A percentile compares a stretch with the other conserved stretches of the same genome.
phyloP scores from a whole-genome alignment of 2,329 filamentous ascomycete genomes.

The Aquanectria penicillioides region DNA sequence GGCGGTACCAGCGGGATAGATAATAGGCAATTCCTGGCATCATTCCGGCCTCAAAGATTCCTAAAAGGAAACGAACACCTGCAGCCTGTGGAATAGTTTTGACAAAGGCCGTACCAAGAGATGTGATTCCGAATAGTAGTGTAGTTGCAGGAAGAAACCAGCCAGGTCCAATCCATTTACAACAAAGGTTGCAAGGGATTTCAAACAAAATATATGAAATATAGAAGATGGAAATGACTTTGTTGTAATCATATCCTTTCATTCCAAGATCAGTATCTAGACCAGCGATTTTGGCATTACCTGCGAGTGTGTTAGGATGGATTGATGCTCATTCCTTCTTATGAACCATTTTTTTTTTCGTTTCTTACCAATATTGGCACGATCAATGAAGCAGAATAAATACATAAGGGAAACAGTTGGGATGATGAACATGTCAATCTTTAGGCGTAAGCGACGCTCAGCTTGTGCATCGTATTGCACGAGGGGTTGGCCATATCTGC shows the following conservation, averaged over 20 bases:
- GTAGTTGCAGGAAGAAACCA: constrained; percentile 13
- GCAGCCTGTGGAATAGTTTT: constrained; percentile 56
- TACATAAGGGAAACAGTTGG: constrained; percentile 73
- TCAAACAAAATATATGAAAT: constrained; percentile 68
- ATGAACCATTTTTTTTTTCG: neutral
- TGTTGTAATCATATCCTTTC: constrained; percentile 68
- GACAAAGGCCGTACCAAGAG: constrained; percentile 69
- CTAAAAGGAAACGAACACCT: constrained; percentile 68
- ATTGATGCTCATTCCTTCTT: neutral
- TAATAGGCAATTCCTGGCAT: constrained; percentile 74
- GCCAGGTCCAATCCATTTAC: constrained; percentile 14
- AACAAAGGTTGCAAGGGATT: constrained; percentile 5
- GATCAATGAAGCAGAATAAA: constrained; percentile 66
- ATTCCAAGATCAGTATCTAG: constrained; percentile 63
- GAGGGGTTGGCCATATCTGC: constrained; percentile 9
- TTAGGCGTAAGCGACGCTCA: constrained; percentile 65
- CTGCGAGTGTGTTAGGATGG: constrained; percentile 28
- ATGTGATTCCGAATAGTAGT: constrained; percentile 56
- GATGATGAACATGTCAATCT: constrained; percentile 72
- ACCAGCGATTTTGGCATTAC: constrained; percentile 67
- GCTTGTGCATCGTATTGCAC: constrained; percentile 33
- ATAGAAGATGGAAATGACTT: constrained; percentile 14
- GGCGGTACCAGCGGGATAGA: constrained; percentile 69
- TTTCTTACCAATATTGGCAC: constrained; percentile 69
- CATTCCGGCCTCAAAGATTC: constrained; percentile 71